A percentile compares a stretch with the other conserved stretches of the same genome.
Evolutionary conservation across 257 asterid species (phyloP).

Genomic region (Solanum sejunctum): DNA sequence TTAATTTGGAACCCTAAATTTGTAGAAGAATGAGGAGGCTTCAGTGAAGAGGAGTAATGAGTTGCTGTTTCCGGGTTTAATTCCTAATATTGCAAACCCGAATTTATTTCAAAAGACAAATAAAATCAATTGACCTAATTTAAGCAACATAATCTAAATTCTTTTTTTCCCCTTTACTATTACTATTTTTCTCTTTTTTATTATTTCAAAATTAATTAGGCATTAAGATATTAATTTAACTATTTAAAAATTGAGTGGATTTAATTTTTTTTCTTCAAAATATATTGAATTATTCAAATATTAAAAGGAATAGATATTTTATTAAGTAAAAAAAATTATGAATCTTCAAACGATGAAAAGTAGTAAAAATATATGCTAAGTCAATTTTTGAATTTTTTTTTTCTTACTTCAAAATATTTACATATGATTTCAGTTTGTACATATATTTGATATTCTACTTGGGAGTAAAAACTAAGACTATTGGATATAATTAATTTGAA

Average conservation of each 20-base stretch:
- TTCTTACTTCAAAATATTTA: neutral
- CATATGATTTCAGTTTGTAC: neutral
- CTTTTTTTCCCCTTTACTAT: neutral
- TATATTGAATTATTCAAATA: too few species aligned
- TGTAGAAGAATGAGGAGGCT: neutral
- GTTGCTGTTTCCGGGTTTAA: neutral
- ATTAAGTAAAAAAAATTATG: neutral
- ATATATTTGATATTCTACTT: neutral
- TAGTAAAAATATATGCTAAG: neutral
- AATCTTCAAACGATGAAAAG: too few species aligned
- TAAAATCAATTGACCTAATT: neutral
- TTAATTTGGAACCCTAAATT: conserved; percentile 16
- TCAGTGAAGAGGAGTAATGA: neutral
- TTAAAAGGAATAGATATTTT: too few species aligned
- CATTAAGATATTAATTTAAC: neutral
- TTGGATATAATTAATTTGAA: neutral
- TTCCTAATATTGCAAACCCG: neutral
- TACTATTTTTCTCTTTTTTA: neutral
- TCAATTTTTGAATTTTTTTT: neutral
- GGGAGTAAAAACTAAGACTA: neutral
- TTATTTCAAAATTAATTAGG: neutral
- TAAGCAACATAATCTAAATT: neutral
- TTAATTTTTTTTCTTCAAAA: neutral
- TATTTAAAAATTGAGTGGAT: neutral
- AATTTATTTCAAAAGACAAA: neutral